phyloP scores from a whole-genome alignment of 2,329 filamentous ascomycete genomes.

The Leptographium galeiforme region DNA sequence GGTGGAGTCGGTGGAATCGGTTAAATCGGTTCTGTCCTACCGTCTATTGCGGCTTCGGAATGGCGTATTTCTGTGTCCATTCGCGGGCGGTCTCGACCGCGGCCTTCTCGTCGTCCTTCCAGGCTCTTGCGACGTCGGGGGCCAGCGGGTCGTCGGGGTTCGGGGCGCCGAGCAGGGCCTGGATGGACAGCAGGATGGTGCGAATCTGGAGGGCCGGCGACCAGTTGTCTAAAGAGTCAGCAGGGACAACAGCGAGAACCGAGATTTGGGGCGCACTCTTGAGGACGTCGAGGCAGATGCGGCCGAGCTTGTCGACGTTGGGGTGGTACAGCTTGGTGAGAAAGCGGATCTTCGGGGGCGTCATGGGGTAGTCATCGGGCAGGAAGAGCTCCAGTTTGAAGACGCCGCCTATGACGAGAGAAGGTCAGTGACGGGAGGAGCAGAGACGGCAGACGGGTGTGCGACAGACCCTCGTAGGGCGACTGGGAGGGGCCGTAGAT shows the following conservation, averaged over 20 bases:
- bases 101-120: constrained; percentile 90
- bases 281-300: constrained; percentile 91
- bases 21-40: not conserved
- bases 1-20: not conserved
- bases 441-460: not conserved
- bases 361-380: constrained; percentile 98
- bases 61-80: constrained; percentile 79
- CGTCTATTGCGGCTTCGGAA: constrained; percentile 22
- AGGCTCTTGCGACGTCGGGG: constrained; percentile 92
- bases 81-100: constrained; percentile 86
- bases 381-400: constrained; percentile 97
- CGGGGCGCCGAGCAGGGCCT: constrained; percentile 86
- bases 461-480: constrained; percentile 69
- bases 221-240: constrained; percentile 66
- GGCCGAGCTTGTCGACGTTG: constrained; percentile 93
- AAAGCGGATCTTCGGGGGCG: constrained; percentile 94
- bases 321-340: constrained; percentile 98
- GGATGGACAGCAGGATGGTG: constrained; percentile 96
- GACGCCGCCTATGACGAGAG: constrained; percentile 46
- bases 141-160: constrained; percentile 98
- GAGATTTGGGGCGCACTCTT: constrained; percentile 50
- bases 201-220: constrained; percentile 94
- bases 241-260: not conserved
- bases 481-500: constrained; percentile 88
- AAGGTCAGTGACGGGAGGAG: not conserved